Evolutionary conservation across 805 yeast species (phyloP), one percentile per base, ranked within the genome.

Genomic region (Candida palmyrensis): DNA sequence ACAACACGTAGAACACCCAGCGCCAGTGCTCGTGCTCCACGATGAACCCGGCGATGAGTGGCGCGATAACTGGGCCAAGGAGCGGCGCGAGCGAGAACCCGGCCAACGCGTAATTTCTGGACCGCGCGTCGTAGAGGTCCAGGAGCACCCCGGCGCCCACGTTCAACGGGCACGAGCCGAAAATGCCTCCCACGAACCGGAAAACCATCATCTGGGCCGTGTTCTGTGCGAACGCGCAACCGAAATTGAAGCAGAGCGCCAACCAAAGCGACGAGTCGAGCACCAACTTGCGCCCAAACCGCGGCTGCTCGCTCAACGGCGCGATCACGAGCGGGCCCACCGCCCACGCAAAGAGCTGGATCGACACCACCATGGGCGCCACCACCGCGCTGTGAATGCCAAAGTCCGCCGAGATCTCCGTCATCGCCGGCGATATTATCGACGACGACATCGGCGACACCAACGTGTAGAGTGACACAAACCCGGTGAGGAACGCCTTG

Each of bases 1-100:
- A 58, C 32, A 75, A 54, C 12, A 73, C 63, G 67, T 75, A 75
- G 45, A 79, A 75, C 29, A 70, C 73, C 92, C 92, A 84, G 51
- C 81, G 68, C 78, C 84, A 82, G 25, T 59, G 47, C 15, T 59
- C 48, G 32, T 18, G n/a, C 9, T 19, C 48, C 10, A 59, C 62
- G 13, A 62, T 53, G 29, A 49, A 62, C 1, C 65, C 62, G 2
- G 65, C 54, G 16, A 62, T 50, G 9, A 62, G 50, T 5, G 68
- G 68, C 0, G 68, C 61, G 23, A 62, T 46, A 5, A 60, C 64
- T 4, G 68, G 66, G 0, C 68, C 69, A 9, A 62, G 29, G 2
- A 57, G 41, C 1, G 69, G 68, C n/a, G 59, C 55, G 17, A 62
- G 44, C 11, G 62, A 56, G 20, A 57, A 62, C 4, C 55, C 56